Base-by-base conservation (phyloP, 116 monocot species). In the Iris pallida region DNA sequence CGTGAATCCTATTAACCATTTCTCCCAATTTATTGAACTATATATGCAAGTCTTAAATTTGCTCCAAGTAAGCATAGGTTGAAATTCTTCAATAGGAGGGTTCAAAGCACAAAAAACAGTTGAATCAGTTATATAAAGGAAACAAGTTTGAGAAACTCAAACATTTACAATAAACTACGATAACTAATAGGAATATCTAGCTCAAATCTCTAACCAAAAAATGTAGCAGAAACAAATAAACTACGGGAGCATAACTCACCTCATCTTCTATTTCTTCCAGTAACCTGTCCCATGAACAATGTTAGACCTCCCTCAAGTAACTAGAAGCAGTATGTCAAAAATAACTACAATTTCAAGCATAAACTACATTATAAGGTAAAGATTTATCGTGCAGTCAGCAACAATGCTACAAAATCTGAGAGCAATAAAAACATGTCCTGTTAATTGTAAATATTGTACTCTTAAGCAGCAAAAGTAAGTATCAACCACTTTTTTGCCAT, bases 181-280 rank as follows among this genome's bases (percentile, higher is more conserved):
- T 7, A 16, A 56, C 5, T 12, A 59, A 53, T 30, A 52, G 45
- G 18, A 41, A 14, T 8, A 9, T 18, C 46, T 42, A 65, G 17
- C 41, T 44, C 4, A 40, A 47, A 55, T 17, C 30, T 30, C 30
- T 30, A 30, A 30, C 30, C 30, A 30, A 30, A 30, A 3, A 0
- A 30, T 30, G 30, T 30, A 30, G 30, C 30, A 30, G 30, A 30
- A 30, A 30, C 30, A 30, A 30, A 30, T 30, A 66, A 20, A 51
- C 30, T 54, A 71, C 7, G 6, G 20, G 10, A 59, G 4, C 6
- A 43, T 9, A 47, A 8, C 71, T 59, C 20, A 81, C 81, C 81
- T 85, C 81, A 75, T 85, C 85, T 68, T 85, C 85, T 20, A 75
- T 85, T 64, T 78, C 81, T 53, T 85, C 85, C 85, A 85, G 44